phyloP scores from a whole-genome alignment of 441 rosid genomes.

The Raphanus hybrid region DNA sequence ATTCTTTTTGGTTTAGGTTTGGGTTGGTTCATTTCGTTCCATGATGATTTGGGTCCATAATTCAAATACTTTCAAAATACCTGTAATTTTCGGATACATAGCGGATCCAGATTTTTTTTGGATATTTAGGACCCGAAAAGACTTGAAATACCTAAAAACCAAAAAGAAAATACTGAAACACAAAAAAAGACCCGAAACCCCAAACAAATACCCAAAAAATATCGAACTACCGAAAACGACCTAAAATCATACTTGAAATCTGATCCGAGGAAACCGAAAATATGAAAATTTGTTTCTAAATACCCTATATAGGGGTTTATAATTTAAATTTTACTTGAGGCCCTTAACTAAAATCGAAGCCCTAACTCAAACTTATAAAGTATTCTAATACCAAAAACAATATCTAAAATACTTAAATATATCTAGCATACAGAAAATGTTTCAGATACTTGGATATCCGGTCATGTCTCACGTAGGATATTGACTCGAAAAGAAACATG shows the following conservation, averaged over 20 bases:
- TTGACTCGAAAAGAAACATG: no score
- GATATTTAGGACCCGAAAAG: no score
- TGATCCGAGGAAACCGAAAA: not conserved
- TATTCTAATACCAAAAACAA: no score
- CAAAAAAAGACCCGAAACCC: not conserved
- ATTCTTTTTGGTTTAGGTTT: slow-evolving; percentile 16
- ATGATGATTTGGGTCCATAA: not conserved
- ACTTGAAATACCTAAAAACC: no score
- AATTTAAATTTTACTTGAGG: not conserved
- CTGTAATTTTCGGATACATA: not conserved
- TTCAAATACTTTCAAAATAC: no score
- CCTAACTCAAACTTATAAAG: not conserved
- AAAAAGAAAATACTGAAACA: not conserved
- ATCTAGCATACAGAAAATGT: not conserved
- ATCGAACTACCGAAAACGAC: no score
- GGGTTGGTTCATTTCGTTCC: no score
- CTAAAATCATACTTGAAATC: not conserved
- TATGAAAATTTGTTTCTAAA: no score
- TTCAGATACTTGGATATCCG: no score
- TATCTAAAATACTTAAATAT: no score
- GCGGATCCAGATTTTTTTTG: not conserved
- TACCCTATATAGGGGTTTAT: not conserved
- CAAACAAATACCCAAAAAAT: no score
- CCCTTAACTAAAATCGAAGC: not conserved
- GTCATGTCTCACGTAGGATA: no score